Evolutionary conservation across 306 rosid species (phyloP), one percentile per base, ranked within the genome.

Genomic region (Castanea crenata): DNA sequence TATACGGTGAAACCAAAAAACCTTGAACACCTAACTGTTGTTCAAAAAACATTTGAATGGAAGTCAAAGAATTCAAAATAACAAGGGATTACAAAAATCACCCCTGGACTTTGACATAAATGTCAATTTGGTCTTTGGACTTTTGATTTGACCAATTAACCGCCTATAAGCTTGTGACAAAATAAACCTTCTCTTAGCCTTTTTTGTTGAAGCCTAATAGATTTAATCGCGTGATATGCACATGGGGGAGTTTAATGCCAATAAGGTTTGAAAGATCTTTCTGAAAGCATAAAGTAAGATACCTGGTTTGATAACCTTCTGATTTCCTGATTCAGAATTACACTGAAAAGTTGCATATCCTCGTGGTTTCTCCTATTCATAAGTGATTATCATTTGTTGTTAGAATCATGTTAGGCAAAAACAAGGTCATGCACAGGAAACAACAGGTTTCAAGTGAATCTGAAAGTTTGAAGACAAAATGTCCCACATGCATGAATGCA

Each of bases 271-370:
- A 19, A 19, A 56, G 11, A 56, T n/a, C 25, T 56, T n/a, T n/a
- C 27, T 56, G 62, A 0, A n/a, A 56, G 62, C 27, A 56, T 56
- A 56, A 56, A 73, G 51, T 52, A 46, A 55, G 78, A 77, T 91
- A 96, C 99, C 98, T 96, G 98, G 78, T 80, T 85, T 12, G 99
- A 91, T 74, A 96, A 81, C 88, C 82, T 85, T 81, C 92, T 86
- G 87, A 93, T 89, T 88, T 96, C 98, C 82, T 96, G 99, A 82
- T 96, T 96, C 79, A 96, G 86, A 63, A 96, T 91, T 79, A 90
- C 29, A 59, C 85, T 65, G 44, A 91, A 89, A 31, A 96, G 92
- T 76, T 93, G 90, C 88, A 93, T 6, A 86, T 96, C 99, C 85
- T 93, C 98, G 6, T 89, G 89, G 88, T 87, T 90, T 86, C 99